Base-by-base conservation (phyloP, 1,139 yeast species). In the Entelexis sorbosivorans region DNA sequence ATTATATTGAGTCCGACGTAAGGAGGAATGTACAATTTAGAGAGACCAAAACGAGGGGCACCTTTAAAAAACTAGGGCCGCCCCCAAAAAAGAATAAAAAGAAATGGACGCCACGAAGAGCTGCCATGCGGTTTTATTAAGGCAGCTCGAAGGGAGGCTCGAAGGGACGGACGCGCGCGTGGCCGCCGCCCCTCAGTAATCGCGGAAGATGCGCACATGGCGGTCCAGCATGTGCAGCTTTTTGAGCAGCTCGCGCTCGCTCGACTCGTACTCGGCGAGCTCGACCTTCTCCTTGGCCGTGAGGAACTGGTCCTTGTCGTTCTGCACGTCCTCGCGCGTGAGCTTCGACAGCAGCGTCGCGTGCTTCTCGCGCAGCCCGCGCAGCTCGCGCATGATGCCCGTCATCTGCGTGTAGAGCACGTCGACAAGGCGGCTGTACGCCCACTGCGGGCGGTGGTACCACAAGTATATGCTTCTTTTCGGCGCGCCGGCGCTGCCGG, bases 291-390 rank as follows among this genome's bases (percentile, higher is more conserved):
- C 98, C 48, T 82, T 76, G 13, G 82, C 81, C 47, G 88, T 71
- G 49, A 91, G 70, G 55, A 83, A 73, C 60, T 83, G 86, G 33
- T 77, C 78, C 64, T 87, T 96, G 58, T 78, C 78, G 1, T 93
- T 95, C 62, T 78, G 79, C 32, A 91, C 96, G 64, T 91, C 97
- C 56, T 84, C 95, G 66, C 97, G 76, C 57, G 82, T 83, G 54
- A 89, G 79, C 64, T 89, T 89, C 20, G 81, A 81, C 53, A 89
- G 71, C 53, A 91, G 73, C 14, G 82, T 79, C 46, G 75, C 72
- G 63, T 87, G 80, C 47, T 79, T 82, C 29, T 67, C 66, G 56
- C 85, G 80, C 59, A 85, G 73, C 8, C 66, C 68, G 42, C 76
- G 78, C 34, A 84, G 69, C 48, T 77, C 75, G 44, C 73, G 73